Base-by-base conservation (phyloP, 176 grass and related monocot genomes). In the Carex parvula region DNA sequence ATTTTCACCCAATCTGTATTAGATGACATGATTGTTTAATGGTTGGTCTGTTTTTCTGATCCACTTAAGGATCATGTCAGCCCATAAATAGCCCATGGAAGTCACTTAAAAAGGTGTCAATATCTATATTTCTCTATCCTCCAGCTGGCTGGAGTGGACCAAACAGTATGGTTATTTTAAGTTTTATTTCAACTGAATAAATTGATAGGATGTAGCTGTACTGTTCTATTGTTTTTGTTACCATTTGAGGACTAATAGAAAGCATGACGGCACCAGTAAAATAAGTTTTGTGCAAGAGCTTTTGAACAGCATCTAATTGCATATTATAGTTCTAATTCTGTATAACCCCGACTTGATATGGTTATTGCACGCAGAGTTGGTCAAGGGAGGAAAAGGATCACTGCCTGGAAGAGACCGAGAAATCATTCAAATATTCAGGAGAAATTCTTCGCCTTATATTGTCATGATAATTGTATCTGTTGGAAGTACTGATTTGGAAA, bases 401-500 rank as follows among this genome's bases (percentile, higher is more conserved):
- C 48, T 99, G 96, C 39, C 87, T 99, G 70, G 87, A 94, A 80
- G 96, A 99, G 85, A 99, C 93, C 0, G 88, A 95, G 87, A 95
- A 90, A 68, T 95, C 96, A 0, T 99, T 99, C 30, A 81, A 87
- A 2, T 92, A 90, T 72, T 99, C 96, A 1, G 91, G 91, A 67
- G 80, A 72, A 59, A 88, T 95, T 69, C 93, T 98, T 55, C 84
- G 84, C 69, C 86, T 93, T 20, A 94, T 97, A 90, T 85, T 93
- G 67, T 91, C 94, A 44, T 92, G 83, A 89, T 83, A 18, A 32
- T 48, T 64, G 9, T 42, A 46, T 39, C 8, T 29, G 6, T 32
- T 6, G 15, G 15, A 52, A 50, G 1, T 52, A 52, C 80, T 83
- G n/a, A 83, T 65, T 68, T 83, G 12, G 41, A 68, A 22, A 22